A percentile compares a stretch with the other conserved stretches of the same genome.
phyloP scores from a whole-genome alignment of 2,329 filamentous ascomycete genomes.

The Paracoccidioides brasiliensis region DNA sequence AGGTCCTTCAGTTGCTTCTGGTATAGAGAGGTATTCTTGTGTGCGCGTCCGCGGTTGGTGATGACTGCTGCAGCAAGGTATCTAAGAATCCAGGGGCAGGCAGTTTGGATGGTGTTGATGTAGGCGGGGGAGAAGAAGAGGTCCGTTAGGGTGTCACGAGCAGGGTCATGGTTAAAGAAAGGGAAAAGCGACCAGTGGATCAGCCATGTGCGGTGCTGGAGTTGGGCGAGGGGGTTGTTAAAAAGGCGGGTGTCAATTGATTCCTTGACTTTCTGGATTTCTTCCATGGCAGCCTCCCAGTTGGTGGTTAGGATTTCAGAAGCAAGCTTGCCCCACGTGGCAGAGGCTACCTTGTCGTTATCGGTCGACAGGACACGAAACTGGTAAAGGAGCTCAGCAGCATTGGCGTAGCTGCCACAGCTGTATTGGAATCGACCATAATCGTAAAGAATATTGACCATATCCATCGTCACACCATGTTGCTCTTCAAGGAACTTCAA shows the following conservation, averaged over 20 bases:
- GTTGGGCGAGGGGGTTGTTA: constrained; percentile 89
- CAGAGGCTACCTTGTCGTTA: constrained; percentile 90
- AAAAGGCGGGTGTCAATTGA: constrained; percentile 88
- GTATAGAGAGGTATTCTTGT: constrained; percentile 67
- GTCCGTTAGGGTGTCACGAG: constrained; percentile 82
- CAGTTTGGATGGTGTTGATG: constrained; percentile 99
- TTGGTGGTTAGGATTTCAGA: constrained; percentile 89
- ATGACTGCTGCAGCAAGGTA: constrained; percentile 92
- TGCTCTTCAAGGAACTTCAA: constrained; percentile 96
- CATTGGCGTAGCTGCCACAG: constrained; percentile 83
- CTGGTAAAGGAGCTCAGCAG: constrained; percentile 87
- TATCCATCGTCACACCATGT: constrained; percentile 84
- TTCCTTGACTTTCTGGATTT: constrained; percentile 81
- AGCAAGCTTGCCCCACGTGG: constrained; percentile 95
- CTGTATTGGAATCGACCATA: constrained; percentile 97
- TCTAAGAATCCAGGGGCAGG: constrained; percentile 89
- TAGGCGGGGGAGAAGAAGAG: constrained; percentile 93
- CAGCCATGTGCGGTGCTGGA: constrained; percentile 92
- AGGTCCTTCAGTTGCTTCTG: constrained; percentile 99
- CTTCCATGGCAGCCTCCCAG: constrained; percentile 89
- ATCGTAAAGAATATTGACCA: constrained; percentile 92
- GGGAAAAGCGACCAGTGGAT: constrained; percentile 98
- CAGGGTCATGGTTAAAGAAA: constrained; percentile 92
- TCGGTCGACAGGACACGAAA: constrained; percentile 97
- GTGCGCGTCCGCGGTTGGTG: constrained; percentile 69